A percentile compares a stretch with the other conserved stretches of the same genome.
Conservation (phyloP, 2,329 filamentous ascomycete species). For the Tolypocladium guangdongense region DNA sequence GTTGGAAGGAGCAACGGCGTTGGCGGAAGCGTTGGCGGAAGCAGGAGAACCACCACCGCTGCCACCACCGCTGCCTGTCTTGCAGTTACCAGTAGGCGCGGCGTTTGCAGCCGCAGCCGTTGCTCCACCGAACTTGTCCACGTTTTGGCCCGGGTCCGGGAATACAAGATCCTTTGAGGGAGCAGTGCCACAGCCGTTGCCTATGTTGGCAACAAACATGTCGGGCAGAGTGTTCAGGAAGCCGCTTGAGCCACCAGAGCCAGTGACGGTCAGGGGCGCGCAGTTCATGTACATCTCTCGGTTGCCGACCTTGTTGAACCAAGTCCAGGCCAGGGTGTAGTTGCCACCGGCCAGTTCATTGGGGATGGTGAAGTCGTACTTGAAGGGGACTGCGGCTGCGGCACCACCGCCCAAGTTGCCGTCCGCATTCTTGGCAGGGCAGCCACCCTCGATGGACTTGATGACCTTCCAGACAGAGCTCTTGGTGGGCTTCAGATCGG, state of each 20-base stretch:
- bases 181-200: constrained; percentile 39
- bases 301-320: constrained; percentile 89
- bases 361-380: constrained; percentile 63
- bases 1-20: background rate
- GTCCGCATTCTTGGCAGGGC: constrained; percentile 47
- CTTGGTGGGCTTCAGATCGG: constrained; percentile 57
- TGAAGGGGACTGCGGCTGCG: constrained; percentile 32
- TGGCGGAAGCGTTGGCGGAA: too few species aligned
- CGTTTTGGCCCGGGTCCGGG: constrained; percentile 47
- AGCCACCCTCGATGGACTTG: constrained; percentile 77
- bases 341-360: constrained; percentile 60
- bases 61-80: too few species aligned
- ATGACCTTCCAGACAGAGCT: constrained; percentile 77
- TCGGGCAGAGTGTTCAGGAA: constrained; percentile 55
- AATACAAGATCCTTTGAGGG: constrained; percentile 44
- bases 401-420: constrained; percentile 49
- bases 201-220: constrained; percentile 59
- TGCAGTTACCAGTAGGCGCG: constrained; percentile 6
- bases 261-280: constrained; percentile 58
- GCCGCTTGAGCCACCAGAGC: constrained; percentile 33
- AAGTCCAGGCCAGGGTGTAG: constrained; percentile 81
- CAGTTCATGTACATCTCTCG: constrained; percentile 99
- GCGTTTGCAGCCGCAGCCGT: constrained; percentile 19
- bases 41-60: constrained; percentile 8
- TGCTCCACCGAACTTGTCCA: constrained; percentile 35